These are phyloP conservation scores for Paramecium sexaurelia DNA, from an alignment of 73 alveolate genomes.

Conservation along the genomic window DNA sequence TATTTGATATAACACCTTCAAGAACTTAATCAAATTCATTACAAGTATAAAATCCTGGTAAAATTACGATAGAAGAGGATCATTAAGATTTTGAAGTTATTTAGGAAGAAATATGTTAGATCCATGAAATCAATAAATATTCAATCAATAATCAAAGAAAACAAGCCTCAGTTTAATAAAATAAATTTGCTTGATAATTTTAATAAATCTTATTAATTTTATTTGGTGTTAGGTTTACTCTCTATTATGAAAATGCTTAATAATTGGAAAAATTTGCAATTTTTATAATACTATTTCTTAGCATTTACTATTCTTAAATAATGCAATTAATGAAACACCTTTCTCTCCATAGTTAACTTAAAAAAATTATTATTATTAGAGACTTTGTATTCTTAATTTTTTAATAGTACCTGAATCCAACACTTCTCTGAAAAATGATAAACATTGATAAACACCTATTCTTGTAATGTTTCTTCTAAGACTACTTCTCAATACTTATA, in stretches of 20 bases:
- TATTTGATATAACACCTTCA: neutral
- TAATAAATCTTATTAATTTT: neutral
- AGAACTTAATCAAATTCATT: conserved; percentile 23
- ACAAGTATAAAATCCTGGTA: neutral
- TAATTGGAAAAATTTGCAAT: neutral
- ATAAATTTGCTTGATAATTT: neutral
- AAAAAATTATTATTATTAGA: neutral
- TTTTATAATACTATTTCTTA: neutral
- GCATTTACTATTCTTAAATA: conserved; percentile 22
- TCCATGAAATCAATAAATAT: neutral
- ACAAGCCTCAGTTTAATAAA: neutral
- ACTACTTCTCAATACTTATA: neutral
- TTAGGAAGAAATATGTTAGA: conserved; percentile 6
- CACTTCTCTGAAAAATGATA: neutral
- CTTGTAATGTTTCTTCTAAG: neutral
- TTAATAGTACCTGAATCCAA: neutral
- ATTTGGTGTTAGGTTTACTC: neutral
- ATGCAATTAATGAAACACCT: neutral
- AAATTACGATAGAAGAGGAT: neutral
- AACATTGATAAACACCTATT: neutral
- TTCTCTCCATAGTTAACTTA: neutral
- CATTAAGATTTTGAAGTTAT: conserved; percentile 23
- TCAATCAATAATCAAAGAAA: neutral
- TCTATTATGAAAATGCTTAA: conserved; percentile 6
- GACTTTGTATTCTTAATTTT: neutral